Evolutionary conservation across 768 basidiomycete genomes (phyloP).

Genomic region (Suillus clintonianus): DNA sequence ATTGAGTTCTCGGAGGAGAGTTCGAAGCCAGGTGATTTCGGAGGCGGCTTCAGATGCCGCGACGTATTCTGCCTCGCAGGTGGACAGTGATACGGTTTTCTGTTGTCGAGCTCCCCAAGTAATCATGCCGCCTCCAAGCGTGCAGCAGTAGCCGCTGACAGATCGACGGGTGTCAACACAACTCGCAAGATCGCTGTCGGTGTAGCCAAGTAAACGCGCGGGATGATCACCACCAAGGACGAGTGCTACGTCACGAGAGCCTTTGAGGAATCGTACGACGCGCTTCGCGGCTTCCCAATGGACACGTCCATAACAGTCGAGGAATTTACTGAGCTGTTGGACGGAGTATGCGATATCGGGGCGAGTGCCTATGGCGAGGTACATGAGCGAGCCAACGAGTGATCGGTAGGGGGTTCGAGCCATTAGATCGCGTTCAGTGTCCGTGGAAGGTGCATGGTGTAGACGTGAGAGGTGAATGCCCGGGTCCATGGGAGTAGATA

Average conservation of each 20-base stretch:
- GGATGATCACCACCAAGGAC: conserved; percentile 8
- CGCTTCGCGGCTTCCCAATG: conserved; percentile 20
- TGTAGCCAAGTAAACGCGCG: conserved; percentile 16
- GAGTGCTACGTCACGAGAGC: background rate
- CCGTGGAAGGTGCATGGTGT: no score
- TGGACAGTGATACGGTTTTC: conserved; percentile 37
- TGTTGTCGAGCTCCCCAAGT: conserved; percentile 41
- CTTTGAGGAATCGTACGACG: conserved; percentile 13
- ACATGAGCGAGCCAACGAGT: no score
- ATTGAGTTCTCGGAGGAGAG: conserved; percentile 18
- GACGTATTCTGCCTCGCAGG: conserved; percentile 47
- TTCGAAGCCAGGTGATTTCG: conserved; percentile 38
- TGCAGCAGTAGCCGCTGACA: conserved; percentile 23
- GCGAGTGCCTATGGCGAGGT: no score
- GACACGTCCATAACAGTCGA: no score
- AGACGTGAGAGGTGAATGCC: no score
- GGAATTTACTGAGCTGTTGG: no score
- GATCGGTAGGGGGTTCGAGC: no score
- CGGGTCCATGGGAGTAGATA: no score
- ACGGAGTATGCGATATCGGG: no score
- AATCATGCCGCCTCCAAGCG: conserved; percentile 23
- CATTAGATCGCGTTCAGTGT: no score
- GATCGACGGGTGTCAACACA: conserved; percentile 23
- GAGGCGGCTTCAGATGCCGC: conserved; percentile 33
- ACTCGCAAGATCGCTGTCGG: conserved; percentile 30